phyloP scores from a whole-genome alignment of 164 flowering plant species.

The Umbellularia californica region DNA sequence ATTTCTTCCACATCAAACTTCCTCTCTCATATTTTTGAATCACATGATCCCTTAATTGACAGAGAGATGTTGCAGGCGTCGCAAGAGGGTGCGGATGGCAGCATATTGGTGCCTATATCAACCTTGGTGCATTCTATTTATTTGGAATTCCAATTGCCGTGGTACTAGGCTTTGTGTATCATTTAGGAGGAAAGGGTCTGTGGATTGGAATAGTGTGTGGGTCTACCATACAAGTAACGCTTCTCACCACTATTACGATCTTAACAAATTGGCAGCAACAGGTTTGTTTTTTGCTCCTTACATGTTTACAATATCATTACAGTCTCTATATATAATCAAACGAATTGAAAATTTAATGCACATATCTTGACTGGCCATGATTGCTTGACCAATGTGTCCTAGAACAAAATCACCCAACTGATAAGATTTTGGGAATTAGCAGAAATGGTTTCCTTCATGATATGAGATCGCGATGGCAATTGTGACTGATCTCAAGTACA shows the following conservation, averaged over 20 bases:
- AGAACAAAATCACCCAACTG: neutral
- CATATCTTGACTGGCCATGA: no score
- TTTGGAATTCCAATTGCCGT: conserved; percentile 62
- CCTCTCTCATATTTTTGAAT: no score
- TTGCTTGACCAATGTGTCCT: neutral
- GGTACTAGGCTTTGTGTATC: conserved; percentile 37
- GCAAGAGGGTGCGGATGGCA: conserved; percentile 92
- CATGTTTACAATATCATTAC: no score
- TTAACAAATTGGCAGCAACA: conserved; percentile 65
- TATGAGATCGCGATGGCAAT: neutral
- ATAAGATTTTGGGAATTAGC: neutral
- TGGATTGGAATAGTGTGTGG: conserved; percentile 73
- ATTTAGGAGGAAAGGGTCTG: conserved; percentile 58
- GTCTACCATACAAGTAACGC: conserved; percentile 36
- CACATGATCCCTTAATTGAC: no score
- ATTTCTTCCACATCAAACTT: no score
- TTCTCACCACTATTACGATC: conserved; percentile 42
- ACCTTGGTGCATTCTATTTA: conserved; percentile 65
- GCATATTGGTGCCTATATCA: conserved; percentile 64
- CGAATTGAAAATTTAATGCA: no score
- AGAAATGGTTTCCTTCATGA: no score
- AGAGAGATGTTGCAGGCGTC: conserved; percentile 34
- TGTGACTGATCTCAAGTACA: neutral
- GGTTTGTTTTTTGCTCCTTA: conserved; percentile 22
- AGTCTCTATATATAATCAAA: neutral